Base-by-base conservation (phyloP, 2,329 filamentous ascomycete species). In the Proliferodiscus dingleyae region DNA sequence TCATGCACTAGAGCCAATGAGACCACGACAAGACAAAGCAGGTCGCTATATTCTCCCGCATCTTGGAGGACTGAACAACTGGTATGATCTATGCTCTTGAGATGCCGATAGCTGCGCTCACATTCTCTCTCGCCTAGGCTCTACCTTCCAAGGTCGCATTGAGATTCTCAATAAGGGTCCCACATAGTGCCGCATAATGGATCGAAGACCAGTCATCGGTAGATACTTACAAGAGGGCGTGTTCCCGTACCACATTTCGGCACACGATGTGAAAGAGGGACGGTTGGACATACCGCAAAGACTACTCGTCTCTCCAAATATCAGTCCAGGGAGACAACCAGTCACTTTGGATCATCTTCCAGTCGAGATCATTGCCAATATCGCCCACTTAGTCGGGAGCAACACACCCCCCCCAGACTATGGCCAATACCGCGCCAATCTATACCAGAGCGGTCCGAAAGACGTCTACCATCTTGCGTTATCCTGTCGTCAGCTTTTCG, bases 401-500 rank as follows among this genome's bases (percentile, higher is more conserved):
- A 24, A 29, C 10, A 29, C 38, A 13, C 10, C 13, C 9, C 8
- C 18, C 10, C 28, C 39, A 22, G 21, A 42, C 15, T 24, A 42
- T 15, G 39, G 39, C 16, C 7, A 15, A 18, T 23, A 29, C 39
- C 9, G 9, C 2, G n/a, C 32, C 10, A 16, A 34, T 34, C 13
- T 16, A 6, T 34, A 34, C 7, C 28, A 32, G 23, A 10, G 29
- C 22, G 39, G 28, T n/a, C 39, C 39, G 1, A 21, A 22, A 16
- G 18, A 33, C 18, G 16, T 42, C 23, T 21, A 7, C 18, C 15
- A 33, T 15, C 16, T 42, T 33, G 26, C 39, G 1, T 22, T 22
- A 33, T 42, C 28, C 21, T 42, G 22, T 22, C 39, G 39, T n/a
- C 39, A 29, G 21, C 39, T 42, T 22, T 29, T 23, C 39, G 13